Evolutionary conservation across 208 protist genomes (phyloP).

Genomic region (Phytomonas sp.): DNA sequence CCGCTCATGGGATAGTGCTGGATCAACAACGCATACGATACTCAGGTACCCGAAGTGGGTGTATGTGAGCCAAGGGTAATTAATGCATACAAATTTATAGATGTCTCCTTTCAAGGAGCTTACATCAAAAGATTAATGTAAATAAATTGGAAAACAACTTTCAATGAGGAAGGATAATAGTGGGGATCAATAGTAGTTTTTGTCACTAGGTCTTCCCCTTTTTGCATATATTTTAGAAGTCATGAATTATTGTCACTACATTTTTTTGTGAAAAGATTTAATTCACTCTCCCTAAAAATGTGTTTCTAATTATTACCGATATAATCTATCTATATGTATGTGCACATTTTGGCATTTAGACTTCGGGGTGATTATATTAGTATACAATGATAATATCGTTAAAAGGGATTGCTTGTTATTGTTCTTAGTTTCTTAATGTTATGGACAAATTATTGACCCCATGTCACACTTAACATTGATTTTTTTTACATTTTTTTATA

Average conservation of each 20-base stretch:
- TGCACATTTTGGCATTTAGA: conserved; percentile 10
- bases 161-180: neutral
- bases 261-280: neutral
- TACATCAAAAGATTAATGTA: neutral
- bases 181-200: neutral
- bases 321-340: conserved; percentile 8
- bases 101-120: neutral
- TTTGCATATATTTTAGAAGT: neutral
- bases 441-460: neutral
- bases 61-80: neutral
- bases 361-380: neutral
- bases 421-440: neutral
- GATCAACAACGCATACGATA: neutral
- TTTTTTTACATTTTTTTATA: conserved; percentile 6
- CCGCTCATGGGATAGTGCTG: neutral
- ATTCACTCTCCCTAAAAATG: neutral
- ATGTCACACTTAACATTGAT: neutral
- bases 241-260: neutral
- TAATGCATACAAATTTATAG: neutral
- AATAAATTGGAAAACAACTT: neutral
- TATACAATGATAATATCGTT: neutral
- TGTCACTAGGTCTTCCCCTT: neutral
- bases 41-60: neutral
- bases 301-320: neutral
- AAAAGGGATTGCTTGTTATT: neutral